Evolutionary conservation across 129 eudicot species (phyloP).

Genomic region (Cynara cardunculus): DNA sequence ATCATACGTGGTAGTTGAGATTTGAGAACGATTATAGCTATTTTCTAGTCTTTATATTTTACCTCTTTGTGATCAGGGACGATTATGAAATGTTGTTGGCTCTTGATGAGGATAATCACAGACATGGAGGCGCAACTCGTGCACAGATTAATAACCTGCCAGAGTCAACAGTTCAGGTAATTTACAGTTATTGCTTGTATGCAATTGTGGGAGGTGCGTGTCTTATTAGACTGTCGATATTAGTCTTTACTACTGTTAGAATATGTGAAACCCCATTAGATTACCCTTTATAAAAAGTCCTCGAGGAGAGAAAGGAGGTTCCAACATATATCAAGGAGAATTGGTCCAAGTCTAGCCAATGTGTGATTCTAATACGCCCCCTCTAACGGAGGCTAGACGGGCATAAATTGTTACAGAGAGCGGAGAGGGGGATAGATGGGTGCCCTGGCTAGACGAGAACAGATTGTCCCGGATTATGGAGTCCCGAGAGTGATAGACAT

Average conservation of each 20-base stretch:
- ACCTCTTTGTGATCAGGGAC: conserved; percentile 34
- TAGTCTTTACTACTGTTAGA: neutral
- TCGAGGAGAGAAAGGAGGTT: neutral
- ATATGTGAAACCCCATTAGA: neutral
- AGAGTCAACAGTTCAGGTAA: conserved; percentile 72
- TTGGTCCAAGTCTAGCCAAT: neutral
- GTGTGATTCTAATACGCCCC: neutral
- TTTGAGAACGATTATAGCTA: too few species aligned
- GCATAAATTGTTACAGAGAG: too few species aligned
- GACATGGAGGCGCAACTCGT: conserved; percentile 64
- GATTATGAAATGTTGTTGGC: conserved; percentile 90
- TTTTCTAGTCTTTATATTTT: neutral
- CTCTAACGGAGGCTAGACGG: too few species aligned
- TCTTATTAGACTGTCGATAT: neutral
- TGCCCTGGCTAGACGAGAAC: too few species aligned
- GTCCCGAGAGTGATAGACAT: too few species aligned
- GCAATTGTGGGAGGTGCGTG: neutral
- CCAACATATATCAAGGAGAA: neutral
- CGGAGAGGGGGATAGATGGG: too few species aligned
- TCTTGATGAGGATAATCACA: conserved; percentile 80
- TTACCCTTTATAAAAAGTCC: neutral
- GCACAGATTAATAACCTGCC: conserved; percentile 66
- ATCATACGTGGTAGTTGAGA: too few species aligned
- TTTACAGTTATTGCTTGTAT: neutral
- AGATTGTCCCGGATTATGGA: too few species aligned